phyloP scores from a whole-genome alignment of 805 yeast genomes.

The Sungouiella blattae region DNA sequence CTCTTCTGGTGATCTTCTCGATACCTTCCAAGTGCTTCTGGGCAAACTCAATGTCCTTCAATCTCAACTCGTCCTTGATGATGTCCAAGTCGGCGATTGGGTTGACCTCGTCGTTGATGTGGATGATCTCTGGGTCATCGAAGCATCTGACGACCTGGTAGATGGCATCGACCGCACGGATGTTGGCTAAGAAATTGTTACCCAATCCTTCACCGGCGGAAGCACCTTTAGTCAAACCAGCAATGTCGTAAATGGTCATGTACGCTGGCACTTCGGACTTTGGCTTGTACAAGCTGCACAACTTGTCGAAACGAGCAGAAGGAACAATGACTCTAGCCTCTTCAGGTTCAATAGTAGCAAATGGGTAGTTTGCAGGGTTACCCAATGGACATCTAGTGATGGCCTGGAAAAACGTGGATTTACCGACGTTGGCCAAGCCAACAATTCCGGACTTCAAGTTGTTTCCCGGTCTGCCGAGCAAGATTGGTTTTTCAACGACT shows the following conservation, averaged over 20 bases:
- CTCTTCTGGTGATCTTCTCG: conserved; percentile 78
- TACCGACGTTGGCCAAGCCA: conserved; percentile 27
- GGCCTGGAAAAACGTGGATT: conserved; percentile 21
- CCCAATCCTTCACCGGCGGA: conserved; percentile 67
- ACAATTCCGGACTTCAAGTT: conserved; percentile 42
- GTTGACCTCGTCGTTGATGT: conserved; percentile 82
- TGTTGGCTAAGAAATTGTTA: conserved; percentile 66
- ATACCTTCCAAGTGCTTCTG: conserved; percentile 74
- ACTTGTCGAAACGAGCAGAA: conserved; percentile 18
- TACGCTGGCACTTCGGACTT: conserved; percentile 32
- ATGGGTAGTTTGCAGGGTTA: conserved; percentile 51
- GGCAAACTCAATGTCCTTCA: conserved; percentile 95
- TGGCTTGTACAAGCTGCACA: conserved; percentile 44
- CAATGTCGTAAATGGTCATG: conserved; percentile 20
- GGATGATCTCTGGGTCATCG: conserved; percentile 96
- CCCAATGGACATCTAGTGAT: conserved; percentile 21
- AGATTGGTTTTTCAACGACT: conserved; percentile 63
- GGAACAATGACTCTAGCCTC: conserved; percentile 38
- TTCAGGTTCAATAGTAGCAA: conserved; percentile 74
- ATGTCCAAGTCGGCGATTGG: conserved; percentile 94
- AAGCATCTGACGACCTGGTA: conserved; percentile 63
- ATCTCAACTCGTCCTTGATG: conserved; percentile 84
- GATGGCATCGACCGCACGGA: conserved; percentile 68
- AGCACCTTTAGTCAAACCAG: conserved; percentile 58
- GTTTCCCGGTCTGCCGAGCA: conserved; percentile 47